Conservation (phyloP, 345 rosid species). For the Adansonia digitata region DNA sequence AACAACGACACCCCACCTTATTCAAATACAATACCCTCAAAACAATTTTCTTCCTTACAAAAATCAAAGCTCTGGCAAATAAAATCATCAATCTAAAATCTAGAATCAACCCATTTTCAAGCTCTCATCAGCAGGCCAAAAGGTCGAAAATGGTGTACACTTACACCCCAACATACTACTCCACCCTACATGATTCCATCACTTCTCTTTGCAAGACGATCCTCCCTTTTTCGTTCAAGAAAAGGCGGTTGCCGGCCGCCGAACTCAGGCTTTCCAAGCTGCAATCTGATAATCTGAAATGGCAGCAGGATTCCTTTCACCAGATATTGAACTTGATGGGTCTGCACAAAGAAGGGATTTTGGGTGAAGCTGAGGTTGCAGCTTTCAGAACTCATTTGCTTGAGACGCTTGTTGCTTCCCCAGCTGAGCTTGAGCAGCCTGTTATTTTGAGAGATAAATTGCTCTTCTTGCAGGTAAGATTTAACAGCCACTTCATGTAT, state of each 20-base stretch:
- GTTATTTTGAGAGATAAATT: constrained; percentile 53
- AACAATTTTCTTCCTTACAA: background rate
- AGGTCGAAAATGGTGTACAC: constrained; percentile 46
- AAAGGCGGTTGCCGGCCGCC: constrained; percentile 38
- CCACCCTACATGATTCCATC: constrained; percentile 70
- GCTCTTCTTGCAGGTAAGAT: constrained; percentile 64
- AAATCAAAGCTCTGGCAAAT: constrained; percentile 27
- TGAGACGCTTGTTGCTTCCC: constrained; percentile 53
- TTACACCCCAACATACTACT: constrained; percentile 73
- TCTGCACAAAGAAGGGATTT: constrained; percentile 60
- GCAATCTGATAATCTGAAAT: constrained; percentile 72
- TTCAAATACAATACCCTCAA: background rate
- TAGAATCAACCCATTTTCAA: constrained; percentile 11
- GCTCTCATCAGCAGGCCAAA: background rate
- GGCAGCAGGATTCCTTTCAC: constrained; percentile 81
- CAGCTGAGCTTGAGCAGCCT: constrained; percentile 45
- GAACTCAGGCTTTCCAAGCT: constrained; percentile 53
- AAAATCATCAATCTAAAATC: constrained; percentile 4
- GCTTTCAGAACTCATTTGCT: constrained; percentile 58
- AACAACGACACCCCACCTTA: background rate
- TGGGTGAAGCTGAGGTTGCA: constrained; percentile 46
- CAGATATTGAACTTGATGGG: constrained; percentile 72
- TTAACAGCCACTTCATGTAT: background rate
- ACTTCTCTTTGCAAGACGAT: constrained; percentile 70
- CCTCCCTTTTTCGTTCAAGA: constrained; percentile 68